Percentiles rank a stretch among this genome's conserved stretches.
Conservation (phyloP, 148 eudicot genomes). For the Heliamphora exappendiculata region DNA sequence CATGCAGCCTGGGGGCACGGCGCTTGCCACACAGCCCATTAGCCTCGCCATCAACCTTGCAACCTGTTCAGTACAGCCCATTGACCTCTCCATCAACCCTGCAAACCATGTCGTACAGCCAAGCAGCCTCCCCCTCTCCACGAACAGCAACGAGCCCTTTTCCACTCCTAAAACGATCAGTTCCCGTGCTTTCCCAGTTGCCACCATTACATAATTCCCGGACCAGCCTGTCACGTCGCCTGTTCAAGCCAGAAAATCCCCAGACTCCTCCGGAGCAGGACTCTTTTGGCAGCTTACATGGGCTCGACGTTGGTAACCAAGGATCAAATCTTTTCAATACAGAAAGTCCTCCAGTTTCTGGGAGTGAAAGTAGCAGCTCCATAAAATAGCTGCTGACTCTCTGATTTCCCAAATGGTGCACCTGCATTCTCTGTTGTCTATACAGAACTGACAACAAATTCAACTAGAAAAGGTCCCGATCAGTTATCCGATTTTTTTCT, state of each 20-base stretch:
- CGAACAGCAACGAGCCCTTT: conserved; percentile 4
- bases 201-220: conserved; percentile 25
- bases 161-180: conserved; percentile 27
- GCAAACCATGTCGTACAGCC: neutral
- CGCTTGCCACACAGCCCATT: conserved; percentile 5
- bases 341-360: conserved; percentile 37
- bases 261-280: conserved; percentile 26
- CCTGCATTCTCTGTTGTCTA: neutral
- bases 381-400: conserved; percentile 9
- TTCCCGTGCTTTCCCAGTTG: conserved; percentile 21
- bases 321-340: conserved; percentile 26
- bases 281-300: conserved; percentile 32
- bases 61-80: neutral
- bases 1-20: conserved; percentile 26
- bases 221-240: conserved; percentile 14
- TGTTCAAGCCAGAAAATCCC: conserved; percentile 18
- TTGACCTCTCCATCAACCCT: neutral
- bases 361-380: conserved; percentile 44
- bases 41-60: conserved; percentile 11
- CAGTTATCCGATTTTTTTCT: neutral
- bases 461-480: neutral
- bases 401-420: neutral
- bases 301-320: conserved; percentile 37
- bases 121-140: neutral
- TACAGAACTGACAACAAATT: neutral